Conservation (phyloP, 768 basidiomycete species). For the Tremella yokohamensis region DNA sequence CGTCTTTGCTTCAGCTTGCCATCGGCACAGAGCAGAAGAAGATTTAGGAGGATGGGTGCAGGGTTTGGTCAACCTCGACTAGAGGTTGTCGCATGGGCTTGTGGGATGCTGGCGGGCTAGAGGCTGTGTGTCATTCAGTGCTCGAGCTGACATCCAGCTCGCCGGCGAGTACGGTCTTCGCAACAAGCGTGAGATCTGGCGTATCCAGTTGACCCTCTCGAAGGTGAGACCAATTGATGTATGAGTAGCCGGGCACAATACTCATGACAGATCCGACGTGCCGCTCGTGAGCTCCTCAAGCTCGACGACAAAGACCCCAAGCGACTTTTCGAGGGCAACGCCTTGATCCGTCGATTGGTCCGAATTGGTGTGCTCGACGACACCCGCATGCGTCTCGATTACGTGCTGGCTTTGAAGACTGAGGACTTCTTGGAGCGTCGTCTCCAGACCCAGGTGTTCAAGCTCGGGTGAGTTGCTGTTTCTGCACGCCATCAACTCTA, state of each 20-base stretch:
- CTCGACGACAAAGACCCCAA: slow-evolving; percentile 99
- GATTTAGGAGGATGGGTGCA: background rate
- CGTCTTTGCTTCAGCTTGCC: slow-evolving; percentile 20
- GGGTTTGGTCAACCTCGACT: background rate
- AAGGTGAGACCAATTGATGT: slow-evolving; percentile 55
- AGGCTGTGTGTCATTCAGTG: too few species aligned
- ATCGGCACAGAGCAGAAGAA: background rate
- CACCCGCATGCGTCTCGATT: slow-evolving; percentile 98
- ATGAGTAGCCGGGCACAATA: background rate
- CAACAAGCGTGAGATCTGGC: slow-evolving; percentile 99
- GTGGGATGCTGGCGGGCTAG: too few species aligned
- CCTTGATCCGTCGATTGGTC: slow-evolving; percentile 65
- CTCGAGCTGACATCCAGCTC: slow-evolving; percentile 62
- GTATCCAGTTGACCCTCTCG: slow-evolving; percentile 93
- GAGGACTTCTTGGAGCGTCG: slow-evolving; percentile 99
- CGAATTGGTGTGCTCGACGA: slow-evolving; percentile 99
- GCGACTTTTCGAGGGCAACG: slow-evolving; percentile 90
- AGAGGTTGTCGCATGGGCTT: background rate
- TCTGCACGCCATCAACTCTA: background rate
- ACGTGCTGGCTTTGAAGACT: slow-evolving; percentile 97
- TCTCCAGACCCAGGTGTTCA: slow-evolving; percentile 99
- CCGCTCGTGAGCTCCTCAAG: slow-evolving; percentile 99
- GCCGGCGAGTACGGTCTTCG: slow-evolving; percentile 99
- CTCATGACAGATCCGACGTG: slow-evolving; percentile 77
- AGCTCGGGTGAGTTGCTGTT: slow-evolving; percentile 58